phyloP scores from a whole-genome alignment of 2,329 filamentous ascomycete species.

The Exophiala xenobiotica region DNA sequence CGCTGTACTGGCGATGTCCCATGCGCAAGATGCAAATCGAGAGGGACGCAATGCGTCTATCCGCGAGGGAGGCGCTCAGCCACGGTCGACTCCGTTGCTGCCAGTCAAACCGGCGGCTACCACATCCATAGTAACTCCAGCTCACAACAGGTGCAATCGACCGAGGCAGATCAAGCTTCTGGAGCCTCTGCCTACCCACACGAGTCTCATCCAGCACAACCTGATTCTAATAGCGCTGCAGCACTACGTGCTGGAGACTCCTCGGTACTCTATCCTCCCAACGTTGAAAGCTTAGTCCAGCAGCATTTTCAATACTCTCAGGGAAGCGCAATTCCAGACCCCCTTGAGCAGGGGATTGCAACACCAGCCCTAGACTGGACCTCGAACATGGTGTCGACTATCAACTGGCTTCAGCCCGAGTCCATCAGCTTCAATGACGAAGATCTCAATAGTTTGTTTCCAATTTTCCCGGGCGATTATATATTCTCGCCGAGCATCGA shows the following conservation, averaged over 20 bases:
- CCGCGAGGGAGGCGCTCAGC: too few relatives aligned
- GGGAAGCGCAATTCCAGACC: too few relatives aligned
- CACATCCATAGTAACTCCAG: too few relatives aligned
- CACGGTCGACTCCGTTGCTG: conserved; percentile 34
- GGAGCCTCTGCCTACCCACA: too few relatives aligned
- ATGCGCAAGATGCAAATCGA: conserved; percentile 38
- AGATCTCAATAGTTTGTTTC: conserved; percentile 3
- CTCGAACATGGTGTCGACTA: conserved; percentile 31
- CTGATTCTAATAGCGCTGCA: too few relatives aligned
- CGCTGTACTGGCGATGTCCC: conserved; percentile 41
- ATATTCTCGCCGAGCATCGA: conserved; percentile 9
- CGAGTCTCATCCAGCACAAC: too few relatives aligned
- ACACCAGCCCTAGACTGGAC: conserved; percentile 10
- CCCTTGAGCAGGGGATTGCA: neutral
- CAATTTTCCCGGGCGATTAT: conserved; percentile 9
- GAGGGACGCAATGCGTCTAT: conserved; percentile 39
- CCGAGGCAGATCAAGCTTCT: too few relatives aligned
- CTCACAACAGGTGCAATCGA: too few relatives aligned
- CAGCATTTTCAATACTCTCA: neutral
- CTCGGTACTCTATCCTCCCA: too few relatives aligned
- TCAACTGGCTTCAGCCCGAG: conserved; percentile 41
- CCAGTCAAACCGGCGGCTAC: too few relatives aligned
- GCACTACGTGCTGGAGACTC: too few relatives aligned
- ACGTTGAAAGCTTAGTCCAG: too few relatives aligned
- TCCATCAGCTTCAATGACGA: conserved; percentile 6